Conservation (phyloP, 2,329 filamentous ascomycete genomes). For the Ophiocordyceps sinensis region DNA sequence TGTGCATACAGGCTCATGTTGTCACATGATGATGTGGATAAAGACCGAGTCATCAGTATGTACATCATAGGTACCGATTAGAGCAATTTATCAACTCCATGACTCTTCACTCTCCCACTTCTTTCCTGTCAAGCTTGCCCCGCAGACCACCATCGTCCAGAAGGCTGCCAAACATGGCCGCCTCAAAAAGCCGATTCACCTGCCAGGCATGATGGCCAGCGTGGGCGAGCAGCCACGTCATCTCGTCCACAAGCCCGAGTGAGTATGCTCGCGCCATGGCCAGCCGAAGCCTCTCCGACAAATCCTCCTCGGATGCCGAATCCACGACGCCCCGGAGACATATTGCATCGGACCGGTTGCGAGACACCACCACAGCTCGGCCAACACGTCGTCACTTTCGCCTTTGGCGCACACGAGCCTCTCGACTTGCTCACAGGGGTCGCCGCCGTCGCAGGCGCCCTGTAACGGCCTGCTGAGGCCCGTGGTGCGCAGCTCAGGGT, state of each 20-base stretch:
- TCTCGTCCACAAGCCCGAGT: conserved; percentile 5
- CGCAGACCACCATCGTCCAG: conserved; percentile 13
- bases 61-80: too few species aligned
- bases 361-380: neutral
- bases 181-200: conserved; percentile 16
- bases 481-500: conserved; percentile 12
- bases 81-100: too few species aligned
- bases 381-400: neutral
- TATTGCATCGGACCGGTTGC: neutral
- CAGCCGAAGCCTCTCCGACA: neutral
- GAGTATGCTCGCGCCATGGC: conserved; percentile 11
- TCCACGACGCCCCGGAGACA: neutral
- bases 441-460: neutral
- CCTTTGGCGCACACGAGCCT: neutral
- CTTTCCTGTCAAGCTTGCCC: conserved; percentile 13
- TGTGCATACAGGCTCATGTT: too few species aligned
- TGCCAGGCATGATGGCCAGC: conserved; percentile 14
- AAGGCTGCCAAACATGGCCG: conserved; percentile 19
- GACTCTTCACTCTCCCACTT: too few species aligned
- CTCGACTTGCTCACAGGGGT: neutral
- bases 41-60: too few species aligned
- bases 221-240: conserved; percentile 9
- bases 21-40: too few species aligned
- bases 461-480: conserved; percentile 10
- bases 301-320: neutral